A percentile compares a stretch with the other conserved stretches of the same genome.
Evolutionary conservation across 2,329 filamentous ascomycete genomes (phyloP).

Genomic region (Aspergillus sp.): DNA sequence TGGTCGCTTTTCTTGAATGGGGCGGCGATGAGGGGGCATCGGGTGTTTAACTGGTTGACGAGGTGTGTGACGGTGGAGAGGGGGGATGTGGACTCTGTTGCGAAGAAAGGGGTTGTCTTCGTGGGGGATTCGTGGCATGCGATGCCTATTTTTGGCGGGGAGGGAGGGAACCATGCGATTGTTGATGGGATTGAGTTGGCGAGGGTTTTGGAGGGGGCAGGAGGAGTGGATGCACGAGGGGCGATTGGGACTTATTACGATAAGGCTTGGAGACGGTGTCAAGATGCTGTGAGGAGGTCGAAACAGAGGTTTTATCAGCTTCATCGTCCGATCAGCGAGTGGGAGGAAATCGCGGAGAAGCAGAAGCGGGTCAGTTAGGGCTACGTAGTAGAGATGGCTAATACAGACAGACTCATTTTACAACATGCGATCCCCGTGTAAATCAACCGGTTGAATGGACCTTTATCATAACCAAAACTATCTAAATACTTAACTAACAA

Average conservation of each 20-base stretch:
- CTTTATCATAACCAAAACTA: background rate
- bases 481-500: background rate
- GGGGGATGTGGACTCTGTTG: background rate
- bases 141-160: constrained; percentile 14
- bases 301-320: constrained; percentile 10
- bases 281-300: constrained; percentile 11
- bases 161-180: constrained; percentile 12
- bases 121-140: constrained; percentile 14
- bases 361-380: background rate
- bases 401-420: no score
- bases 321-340: constrained; percentile 13
- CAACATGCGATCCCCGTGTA: no score
- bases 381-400: background rate
- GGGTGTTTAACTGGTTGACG: constrained; percentile 9
- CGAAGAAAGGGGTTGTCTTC: constrained; percentile 2
- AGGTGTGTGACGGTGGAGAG: constrained; percentile 7
- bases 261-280: constrained; percentile 1
- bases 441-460: no score
- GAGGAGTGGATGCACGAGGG: background rate
- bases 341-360: constrained; percentile 10
- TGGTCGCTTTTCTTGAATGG: constrained; percentile 9
- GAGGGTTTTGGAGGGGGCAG: background rate
- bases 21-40: constrained; percentile 3
- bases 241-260: constrained; percentile 8
- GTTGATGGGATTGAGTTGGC: constrained; percentile 12